phyloP scores from a whole-genome alignment of 148 eudicot species.

The Salicornia ramosissima region DNA sequence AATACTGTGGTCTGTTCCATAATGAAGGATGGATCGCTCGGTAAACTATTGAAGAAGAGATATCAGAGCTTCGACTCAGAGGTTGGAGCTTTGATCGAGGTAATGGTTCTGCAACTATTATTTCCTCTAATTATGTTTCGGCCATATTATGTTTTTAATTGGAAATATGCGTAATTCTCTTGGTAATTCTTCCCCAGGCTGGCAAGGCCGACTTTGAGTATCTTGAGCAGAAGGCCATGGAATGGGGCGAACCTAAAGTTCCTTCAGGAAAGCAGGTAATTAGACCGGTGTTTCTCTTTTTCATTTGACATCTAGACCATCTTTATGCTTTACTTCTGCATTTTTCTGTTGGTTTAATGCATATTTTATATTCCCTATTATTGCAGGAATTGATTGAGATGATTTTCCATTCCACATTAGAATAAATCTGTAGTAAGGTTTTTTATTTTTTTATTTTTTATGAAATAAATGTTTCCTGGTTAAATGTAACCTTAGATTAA shows the following conservation, averaged over 20 bases:
- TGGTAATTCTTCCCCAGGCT: slow-evolving; percentile 39
- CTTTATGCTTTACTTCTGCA: too few species aligned
- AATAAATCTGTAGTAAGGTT: neutral
- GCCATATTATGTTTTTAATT: neutral
- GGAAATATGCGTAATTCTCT: neutral
- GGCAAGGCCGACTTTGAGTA: slow-evolving; percentile 86
- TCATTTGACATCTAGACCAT: neutral
- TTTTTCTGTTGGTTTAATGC: neutral
- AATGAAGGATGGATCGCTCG: slow-evolving; percentile 70
- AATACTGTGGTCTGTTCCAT: neutral
- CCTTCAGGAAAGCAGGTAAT: slow-evolving; percentile 87
- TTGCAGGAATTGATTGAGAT: slow-evolving; percentile 94
- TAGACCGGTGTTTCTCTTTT: neutral
- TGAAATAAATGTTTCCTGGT: neutral
- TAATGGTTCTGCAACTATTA: slow-evolving; percentile 11
- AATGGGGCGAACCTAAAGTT: slow-evolving; percentile 95
- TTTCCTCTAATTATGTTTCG: neutral
- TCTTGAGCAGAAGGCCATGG: slow-evolving; percentile 87
- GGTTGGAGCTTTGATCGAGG: slow-evolving; percentile 78
- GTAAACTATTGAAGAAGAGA: slow-evolving; percentile 75
- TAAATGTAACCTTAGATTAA: neutral
- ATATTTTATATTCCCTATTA: neutral
- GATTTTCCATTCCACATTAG: slow-evolving; percentile 71
- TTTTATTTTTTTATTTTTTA: too few species aligned
- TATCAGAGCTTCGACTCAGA: slow-evolving; percentile 84